Percentiles rank a stretch among this genome's conserved stretches.
These are phyloP conservation scores for Phytophthora pini DNA, from an alignment of 352 stramenopile genomes.

Conservation along the genomic window DNA sequence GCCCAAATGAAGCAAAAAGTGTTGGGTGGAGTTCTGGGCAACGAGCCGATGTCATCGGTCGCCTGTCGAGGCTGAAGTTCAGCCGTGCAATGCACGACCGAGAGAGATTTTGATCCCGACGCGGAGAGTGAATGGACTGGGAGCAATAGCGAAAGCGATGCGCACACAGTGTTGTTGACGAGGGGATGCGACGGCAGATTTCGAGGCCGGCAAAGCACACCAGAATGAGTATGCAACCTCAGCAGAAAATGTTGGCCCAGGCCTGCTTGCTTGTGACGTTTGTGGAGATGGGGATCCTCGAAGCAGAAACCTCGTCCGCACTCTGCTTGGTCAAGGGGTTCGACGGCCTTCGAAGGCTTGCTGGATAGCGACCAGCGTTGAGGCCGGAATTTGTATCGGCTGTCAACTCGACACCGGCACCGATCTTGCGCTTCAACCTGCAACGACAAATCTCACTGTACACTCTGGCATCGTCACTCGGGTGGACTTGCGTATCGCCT, in stretches of 20 bases:
- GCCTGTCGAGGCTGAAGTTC: slow-evolving; percentile 4
- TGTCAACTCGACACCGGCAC: not conserved
- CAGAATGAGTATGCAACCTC: slow-evolving; percentile 38
- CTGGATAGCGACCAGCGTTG: not conserved
- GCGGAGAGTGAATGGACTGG: not conserved
- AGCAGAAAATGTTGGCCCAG: slow-evolving; percentile 2
- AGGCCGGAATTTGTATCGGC: slow-evolving; percentile 3
- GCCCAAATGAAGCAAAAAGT: not conserved
- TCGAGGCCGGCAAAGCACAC: slow-evolving; percentile 9
- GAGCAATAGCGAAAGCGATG: slow-evolving; percentile 8
- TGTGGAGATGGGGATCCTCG: slow-evolving; percentile 22
- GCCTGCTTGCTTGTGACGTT: slow-evolving; percentile 16
- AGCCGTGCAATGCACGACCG: slow-evolving; percentile 4
- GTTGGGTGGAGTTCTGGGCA: slow-evolving; percentile 15
- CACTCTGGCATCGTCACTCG: slow-evolving; percentile 14
- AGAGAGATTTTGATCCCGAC: slow-evolving; percentile 11
- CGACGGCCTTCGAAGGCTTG: slow-evolving; percentile 7
- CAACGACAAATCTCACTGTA: slow-evolving; percentile 29
- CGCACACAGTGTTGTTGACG: slow-evolving; percentile 4
- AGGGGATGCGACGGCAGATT: slow-evolving; percentile 23
- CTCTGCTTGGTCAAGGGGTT: slow-evolving; percentile 22
- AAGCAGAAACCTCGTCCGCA: slow-evolving; percentile 9
- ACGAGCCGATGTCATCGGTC: slow-evolving; percentile 22
- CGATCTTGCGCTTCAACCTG: slow-evolving; percentile 41
- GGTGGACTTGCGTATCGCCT: slow-evolving; percentile 30